phyloP scores from a whole-genome alignment of 78 protist genomes.

The Tieghemostelium lacteum region DNA sequence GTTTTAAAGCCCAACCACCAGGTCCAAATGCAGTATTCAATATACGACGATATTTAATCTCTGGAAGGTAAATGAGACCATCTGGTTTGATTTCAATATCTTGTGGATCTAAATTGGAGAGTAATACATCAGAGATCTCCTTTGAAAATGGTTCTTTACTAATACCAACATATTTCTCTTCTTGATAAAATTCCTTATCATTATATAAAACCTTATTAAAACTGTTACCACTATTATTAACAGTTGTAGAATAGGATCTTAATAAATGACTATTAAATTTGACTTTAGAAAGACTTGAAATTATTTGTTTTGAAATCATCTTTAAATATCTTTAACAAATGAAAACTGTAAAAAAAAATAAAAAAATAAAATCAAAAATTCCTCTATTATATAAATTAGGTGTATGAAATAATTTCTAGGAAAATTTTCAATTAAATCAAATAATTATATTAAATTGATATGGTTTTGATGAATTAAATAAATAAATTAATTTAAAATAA shows the following conservation, averaged over 20 bases:
- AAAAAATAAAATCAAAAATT: too few species aligned
- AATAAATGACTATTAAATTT: too few species aligned
- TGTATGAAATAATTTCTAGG: too few species aligned
- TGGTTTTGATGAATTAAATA: too few species aligned
- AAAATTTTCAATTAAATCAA: too few species aligned
- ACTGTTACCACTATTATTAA: background rate
- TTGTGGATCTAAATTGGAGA: constrained; percentile 18
- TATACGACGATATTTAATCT: constrained; percentile 84
- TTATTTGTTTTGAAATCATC: too few species aligned
- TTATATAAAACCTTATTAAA: constrained; percentile 13
- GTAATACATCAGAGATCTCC: constrained; percentile 28
- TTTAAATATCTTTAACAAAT: too few species aligned
- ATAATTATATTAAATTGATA: too few species aligned
- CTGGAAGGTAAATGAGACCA: constrained; percentile 85
- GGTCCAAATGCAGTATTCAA: constrained; percentile 84
- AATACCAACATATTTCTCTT: constrained; percentile 63
- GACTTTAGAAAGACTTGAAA: too few species aligned
- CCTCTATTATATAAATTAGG: too few species aligned
- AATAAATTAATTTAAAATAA: too few species aligned
- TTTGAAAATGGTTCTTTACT: constrained; percentile 53
- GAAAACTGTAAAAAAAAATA: too few species aligned
- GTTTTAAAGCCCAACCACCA: constrained; percentile 89
- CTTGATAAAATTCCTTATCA: constrained; percentile 40
- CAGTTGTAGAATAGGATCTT: background rate
- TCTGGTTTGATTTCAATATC: constrained; percentile 83